Evolutionary conservation across 352 stramenopile genomes (phyloP), one percentile per base, ranked within the genome.

Genomic region (Elongisporangium prolatum): DNA sequence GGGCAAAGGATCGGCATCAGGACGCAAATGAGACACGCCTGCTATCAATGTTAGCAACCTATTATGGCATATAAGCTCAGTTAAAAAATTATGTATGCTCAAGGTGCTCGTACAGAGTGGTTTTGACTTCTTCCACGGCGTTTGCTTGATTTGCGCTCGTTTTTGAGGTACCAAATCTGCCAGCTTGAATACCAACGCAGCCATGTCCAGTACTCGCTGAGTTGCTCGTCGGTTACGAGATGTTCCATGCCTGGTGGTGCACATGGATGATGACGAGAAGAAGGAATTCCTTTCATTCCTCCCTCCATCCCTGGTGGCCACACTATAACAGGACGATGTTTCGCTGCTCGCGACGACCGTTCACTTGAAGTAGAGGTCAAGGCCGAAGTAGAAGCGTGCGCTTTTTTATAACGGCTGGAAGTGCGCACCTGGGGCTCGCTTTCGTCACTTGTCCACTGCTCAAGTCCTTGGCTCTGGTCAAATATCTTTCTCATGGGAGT

Each of bases 151-250:
- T 44, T 44, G 11, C 34, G 34, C 34, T 49, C 61, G 21, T 77
- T 72, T 37, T 80, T 70, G 55, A 86, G 55, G 49, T 86, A 86
- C 74, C 76, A 86, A 34, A 88, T 58, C 28, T 88, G 77, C 77
- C 77, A 86, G 28, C 71, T 81, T 0, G 77, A 86, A 55, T 86
- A 88, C 77, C 78, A 88, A 48, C 86, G 75, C 49, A 88, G 54
- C 75, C 78, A 88, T 20, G 63, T 78, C 75, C 77, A 88, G 58
- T 88, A 88, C 18, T 88, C 75, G 0, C 64, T 50, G 65, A 75
- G 67, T 49, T 88, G 71, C 22, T 77, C 57, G 17, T 86, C 67
- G 6, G 73, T 81, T 44, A 86, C 76, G 5, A 88, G 54, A 14
- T 80, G 64, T 21, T 86, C 75, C 40, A 84, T 65, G 1, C 77